Conservation (phyloP, 2,329 filamentous ascomycete species). For the Capronia epimyces region DNA sequence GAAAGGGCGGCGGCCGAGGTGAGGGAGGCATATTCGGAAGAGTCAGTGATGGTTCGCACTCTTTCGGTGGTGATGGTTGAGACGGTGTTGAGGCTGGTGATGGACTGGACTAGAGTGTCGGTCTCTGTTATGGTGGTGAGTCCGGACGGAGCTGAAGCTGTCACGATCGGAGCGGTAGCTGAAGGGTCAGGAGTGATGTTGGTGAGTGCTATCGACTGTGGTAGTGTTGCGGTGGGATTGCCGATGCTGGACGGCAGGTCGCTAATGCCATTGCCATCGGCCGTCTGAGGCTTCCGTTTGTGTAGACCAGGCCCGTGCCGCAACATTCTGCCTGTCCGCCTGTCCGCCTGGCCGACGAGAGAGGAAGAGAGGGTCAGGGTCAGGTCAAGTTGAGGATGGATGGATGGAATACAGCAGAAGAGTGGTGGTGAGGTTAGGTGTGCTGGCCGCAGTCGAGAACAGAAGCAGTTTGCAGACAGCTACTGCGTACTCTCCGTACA, state of each 20-base stretch:
- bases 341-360: constrained; percentile 12
- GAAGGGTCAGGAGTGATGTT: constrained; percentile 11
- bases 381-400: constrained; percentile 3
- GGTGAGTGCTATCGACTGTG: constrained; percentile 13
- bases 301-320: constrained; percentile 9
- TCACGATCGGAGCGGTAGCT: constrained; percentile 11
- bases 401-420: too few species aligned
- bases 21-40: constrained; percentile 24
- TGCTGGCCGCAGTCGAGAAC: constrained; percentile 2
- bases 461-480: too few species aligned
- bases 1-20: constrained; percentile 17
- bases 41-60: constrained; percentile 21
- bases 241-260: constrained; percentile 18
- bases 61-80: constrained; percentile 19
- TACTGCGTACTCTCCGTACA: too few species aligned
- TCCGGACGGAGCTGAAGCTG: constrained; percentile 16
- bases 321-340: constrained; percentile 23
- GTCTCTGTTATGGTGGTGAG: constrained; percentile 24
- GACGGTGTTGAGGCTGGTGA: constrained; percentile 14
- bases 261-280: neutral
- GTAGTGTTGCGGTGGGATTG: constrained; percentile 18
- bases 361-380: neutral
- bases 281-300: constrained; percentile 12
- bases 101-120: constrained; percentile 14
- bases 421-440: constrained; percentile 1